Evolutionary conservation across 768 basidiomycete genomes (phyloP), one percentile per base, ranked within the genome.

Genomic region (Tricholoma furcatifolium): DNA sequence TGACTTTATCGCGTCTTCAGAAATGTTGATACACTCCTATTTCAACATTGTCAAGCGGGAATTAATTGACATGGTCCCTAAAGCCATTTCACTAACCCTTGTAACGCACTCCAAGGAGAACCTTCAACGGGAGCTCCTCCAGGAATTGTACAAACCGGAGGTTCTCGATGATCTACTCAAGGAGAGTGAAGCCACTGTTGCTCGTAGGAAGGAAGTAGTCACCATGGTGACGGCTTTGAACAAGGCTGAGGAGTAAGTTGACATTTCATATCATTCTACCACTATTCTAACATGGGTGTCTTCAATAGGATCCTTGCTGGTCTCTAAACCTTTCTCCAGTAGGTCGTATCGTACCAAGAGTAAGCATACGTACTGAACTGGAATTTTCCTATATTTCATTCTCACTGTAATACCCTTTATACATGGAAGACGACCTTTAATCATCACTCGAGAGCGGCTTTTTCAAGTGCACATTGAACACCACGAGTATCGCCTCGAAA

Each of bases 11-110:
- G 27, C 9, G 18, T 31, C 20, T 43, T 14, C 12, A 95, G 93
- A 99, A 71, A 80, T 98, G 43, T 84, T 99, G 65, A 98, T 98
- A 62, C 82, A 90, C 67, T 97, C 93, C 4, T 98, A 98, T 72
- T 98, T 90, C 80, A 94, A 97, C 74, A 94, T 98, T 59, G 93
- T 98, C 50, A 98, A 99, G 75, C 88, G 95, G 53, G 96, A 98
- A 72, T 93, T 98, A 91, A 98, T 98, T 63, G 96, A 98, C 71
- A 97, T 97, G 93, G 91, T 98, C 21, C 96, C 96, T 7, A 99
- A 99, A 70, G 92, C 92, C 15, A 93, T 97, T 67, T 84, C 89
- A 9, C 74, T 91, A 58, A 98, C 92, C 14, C 83, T 98, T 32
- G 96, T 99, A 45, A 88, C 85, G 66, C 85, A 86, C 70, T 87